phyloP scores from a whole-genome alignment of 306 rosid species.

The Argentina anserina region DNA sequence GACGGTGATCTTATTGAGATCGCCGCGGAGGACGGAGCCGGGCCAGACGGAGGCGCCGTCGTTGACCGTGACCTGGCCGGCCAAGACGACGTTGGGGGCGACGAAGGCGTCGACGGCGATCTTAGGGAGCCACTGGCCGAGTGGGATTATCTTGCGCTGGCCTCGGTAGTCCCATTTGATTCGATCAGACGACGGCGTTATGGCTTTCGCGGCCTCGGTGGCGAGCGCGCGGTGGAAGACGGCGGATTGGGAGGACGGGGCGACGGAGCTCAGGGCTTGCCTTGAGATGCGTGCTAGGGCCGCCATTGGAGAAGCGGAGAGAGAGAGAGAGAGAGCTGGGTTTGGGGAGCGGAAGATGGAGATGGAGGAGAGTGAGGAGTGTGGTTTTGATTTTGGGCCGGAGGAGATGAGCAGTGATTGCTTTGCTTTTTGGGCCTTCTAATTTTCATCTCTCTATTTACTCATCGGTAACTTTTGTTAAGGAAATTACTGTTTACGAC shows the following conservation, averaged over 20 bases:
- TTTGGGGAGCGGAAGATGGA: slow-evolving; percentile 13
- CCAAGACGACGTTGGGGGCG: slow-evolving; percentile 94
- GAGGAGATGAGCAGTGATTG: neutral
- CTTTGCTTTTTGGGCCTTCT: neutral
- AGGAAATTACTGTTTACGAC: neutral
- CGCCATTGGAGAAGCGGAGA: slow-evolving; percentile 41
- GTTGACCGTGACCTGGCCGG: slow-evolving; percentile 87
- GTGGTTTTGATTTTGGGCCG: slow-evolving; percentile 12
- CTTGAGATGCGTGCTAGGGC: slow-evolving; percentile 73
- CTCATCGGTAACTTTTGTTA: too few relatives aligned
- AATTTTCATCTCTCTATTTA: neutral
- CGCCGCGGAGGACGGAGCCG: slow-evolving; percentile 90
- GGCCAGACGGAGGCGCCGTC: slow-evolving; percentile 98
- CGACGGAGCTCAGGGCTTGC: slow-evolving; percentile 46
- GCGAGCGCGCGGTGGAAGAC: slow-evolving; percentile 43
- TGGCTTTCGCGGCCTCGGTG: slow-evolving; percentile 48
- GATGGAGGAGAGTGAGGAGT: neutral
- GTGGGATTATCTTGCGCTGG: slow-evolving; percentile 80
- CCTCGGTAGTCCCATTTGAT: slow-evolving; percentile 99
- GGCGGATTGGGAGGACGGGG: slow-evolving; percentile 17
- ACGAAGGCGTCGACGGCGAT: slow-evolving; percentile 97
- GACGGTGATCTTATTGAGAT: slow-evolving; percentile 90
- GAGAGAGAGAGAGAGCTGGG: slow-evolving; percentile 13
- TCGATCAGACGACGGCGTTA: slow-evolving; percentile 66
- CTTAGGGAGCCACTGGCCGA: slow-evolving; percentile 94